Evolutionary conservation across 2,329 filamentous ascomycete species (phyloP).

Genomic region (Ophiostoma ips): DNA sequence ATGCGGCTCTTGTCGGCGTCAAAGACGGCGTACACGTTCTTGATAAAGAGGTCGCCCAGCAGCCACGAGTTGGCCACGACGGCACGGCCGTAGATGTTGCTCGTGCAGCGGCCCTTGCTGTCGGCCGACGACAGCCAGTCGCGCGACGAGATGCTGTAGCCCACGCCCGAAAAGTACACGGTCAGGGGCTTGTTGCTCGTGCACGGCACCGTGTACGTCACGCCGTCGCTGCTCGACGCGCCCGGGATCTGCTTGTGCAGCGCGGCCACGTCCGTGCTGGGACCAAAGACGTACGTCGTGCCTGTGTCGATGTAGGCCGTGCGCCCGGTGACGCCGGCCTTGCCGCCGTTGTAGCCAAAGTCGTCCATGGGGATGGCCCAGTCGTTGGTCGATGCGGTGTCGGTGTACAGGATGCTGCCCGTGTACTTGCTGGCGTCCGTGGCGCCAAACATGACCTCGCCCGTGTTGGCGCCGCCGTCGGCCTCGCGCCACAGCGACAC

Average conservation of each 20-base stretch:
- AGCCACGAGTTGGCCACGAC: constrained; percentile 59
- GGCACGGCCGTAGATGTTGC: constrained; percentile 61
- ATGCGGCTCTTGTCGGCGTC: constrained; percentile 56
- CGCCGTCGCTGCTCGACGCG: constrained; percentile 39
- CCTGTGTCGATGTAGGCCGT: constrained; percentile 71
- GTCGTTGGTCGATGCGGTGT: constrained; percentile 35
- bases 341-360: constrained; percentile 45
- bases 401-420: constrained; percentile 55
- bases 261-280: constrained; percentile 47
- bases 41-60: constrained; percentile 74
- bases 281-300: constrained; percentile 66
- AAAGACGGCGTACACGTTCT: constrained; percentile 81
- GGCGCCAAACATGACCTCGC: constrained; percentile 65
- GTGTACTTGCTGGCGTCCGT: constrained; percentile 52
- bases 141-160: constrained; percentile 50
- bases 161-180: constrained; percentile 53
- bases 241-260: constrained; percentile 56
- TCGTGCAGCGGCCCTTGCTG: constrained; percentile 39
- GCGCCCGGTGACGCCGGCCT: constrained; percentile 38
- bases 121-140: constrained; percentile 50
- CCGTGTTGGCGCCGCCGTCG: constrained; percentile 55
- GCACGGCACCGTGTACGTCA: constrained; percentile 62
- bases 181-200: constrained; percentile 45
- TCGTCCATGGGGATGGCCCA: constrained; percentile 65
- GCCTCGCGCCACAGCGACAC: constrained; percentile 54